These are phyloP conservation scores for Noccaea bulbosa DNA, from an alignment of 345 rosid genomes.

Conservation along the genomic window DNA sequence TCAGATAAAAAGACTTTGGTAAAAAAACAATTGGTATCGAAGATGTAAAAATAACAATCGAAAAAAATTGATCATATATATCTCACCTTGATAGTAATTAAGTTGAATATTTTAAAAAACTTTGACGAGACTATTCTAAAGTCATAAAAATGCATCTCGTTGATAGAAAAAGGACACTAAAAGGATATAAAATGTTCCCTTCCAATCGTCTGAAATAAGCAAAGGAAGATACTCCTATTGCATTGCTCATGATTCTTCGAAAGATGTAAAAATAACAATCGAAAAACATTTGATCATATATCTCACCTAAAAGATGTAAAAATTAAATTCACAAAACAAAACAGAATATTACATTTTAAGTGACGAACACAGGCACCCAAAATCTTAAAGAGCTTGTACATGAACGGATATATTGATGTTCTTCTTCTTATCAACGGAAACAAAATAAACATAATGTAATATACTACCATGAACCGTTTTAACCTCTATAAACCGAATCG, in stretches of 20 bases:
- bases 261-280: neutral
- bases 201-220: too few relatives aligned
- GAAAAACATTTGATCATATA: neutral
- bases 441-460: constrained; percentile 14
- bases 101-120: too few relatives aligned
- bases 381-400: constrained; percentile 11
- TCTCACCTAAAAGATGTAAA: neutral
- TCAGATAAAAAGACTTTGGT: too few relatives aligned
- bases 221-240: too few relatives aligned
- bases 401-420: neutral
- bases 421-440: constrained; percentile 13
- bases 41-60: too few relatives aligned
- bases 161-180: too few relatives aligned
- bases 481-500: constrained; percentile 7
- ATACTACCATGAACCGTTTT: constrained; percentile 10
- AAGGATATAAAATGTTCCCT: too few relatives aligned
- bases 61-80: too few relatives aligned
- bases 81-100: too few relatives aligned
- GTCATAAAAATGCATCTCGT: too few relatives aligned
- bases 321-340: neutral
- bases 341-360: constrained; percentile 11
- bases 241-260: neutral
- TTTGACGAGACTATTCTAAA: too few relatives aligned
- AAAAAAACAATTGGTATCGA: too few relatives aligned
- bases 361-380: constrained; percentile 17